Evolutionary conservation across 2,329 filamentous ascomycete species (phyloP), one percentile per base, ranked within the genome.

Genomic region (Tolypocladium inflatum): DNA sequence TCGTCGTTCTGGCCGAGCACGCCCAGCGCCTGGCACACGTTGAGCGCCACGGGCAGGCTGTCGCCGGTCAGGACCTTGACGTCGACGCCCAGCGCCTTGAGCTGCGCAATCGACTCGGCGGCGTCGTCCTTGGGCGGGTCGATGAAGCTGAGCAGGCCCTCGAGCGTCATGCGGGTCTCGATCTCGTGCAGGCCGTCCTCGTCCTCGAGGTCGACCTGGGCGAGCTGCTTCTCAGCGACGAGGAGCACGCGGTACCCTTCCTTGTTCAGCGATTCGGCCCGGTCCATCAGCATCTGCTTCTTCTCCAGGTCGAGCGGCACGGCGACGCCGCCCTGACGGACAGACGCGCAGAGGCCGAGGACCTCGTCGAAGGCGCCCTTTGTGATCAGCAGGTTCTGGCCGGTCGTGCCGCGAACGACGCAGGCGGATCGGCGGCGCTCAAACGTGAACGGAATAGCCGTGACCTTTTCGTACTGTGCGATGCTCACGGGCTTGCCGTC

Each of bases 341-440:
- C 59, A 3, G 54, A 51, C 10, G 57, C 57, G 60, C 66, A 68
- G 8, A 66, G 58, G 11, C 58, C 53, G 5, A 66, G 59, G 1
- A 70, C 63, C 35, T 70, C 68, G 38, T 69, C 67, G 10, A 69
- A 68, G 3, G 64, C 67, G 35, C 67, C 67, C 45, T 68, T 69
- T 59, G 65, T 67, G 15, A 69, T 66, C 26, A 69, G 61, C 57
- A 70, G 63, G 30, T 66, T 62, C 10, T 62, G 57, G 19, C 63
- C 59, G 1, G 64, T 66, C 7, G 57, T 55, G 3, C 64, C 66
- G 19, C 61, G 59, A 48, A 68, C 61, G 17, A 67, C 56, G 54
- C 63, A 63, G 17, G 62, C 59, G 5, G 65, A 64, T 9, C 65
- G 59, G 26, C 64, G 66, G 11, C 65, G 63, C 37, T 67, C 66